Evolutionary conservation across 352 stramenopile genomes (phyloP), one percentile per base, ranked within the genome.

Genomic region (Pythium insidiosum): DNA sequence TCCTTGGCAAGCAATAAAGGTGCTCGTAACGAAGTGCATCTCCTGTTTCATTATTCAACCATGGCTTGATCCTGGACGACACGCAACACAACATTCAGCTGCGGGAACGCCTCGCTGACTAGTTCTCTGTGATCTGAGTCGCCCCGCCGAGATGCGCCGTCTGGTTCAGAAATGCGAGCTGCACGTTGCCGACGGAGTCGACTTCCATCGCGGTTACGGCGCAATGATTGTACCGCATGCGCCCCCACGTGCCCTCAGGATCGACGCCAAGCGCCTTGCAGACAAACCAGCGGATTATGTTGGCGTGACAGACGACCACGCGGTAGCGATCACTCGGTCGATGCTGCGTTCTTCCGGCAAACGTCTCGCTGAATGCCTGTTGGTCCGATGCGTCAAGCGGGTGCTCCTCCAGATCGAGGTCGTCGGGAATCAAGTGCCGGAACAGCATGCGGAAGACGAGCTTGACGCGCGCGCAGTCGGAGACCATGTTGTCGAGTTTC

Each of bases 401-500:
- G 10, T 33, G 37, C 49, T 75, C 58, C 6, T 37, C 35, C 13
- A 49, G 30, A 38, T 16, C 55, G 15, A 87, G 26, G 34, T 87
- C 74, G 39, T 72, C 55, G 9, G 74, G 68, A 52, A 84, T 71
- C 38, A 84, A 33, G 48, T 87, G 74, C 9, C 74, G 71, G 46
- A 87, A 87, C 62, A 63, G 73, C 28, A 62, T 80, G 36, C 74
- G 70, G 50, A 79, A 87, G 23, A 70, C 58, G 44, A 81, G 47
- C 34, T 81, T 78, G 19, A 87, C 52, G 2, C 74, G 68, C 46
- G 74, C 69, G 30, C 65, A 77, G 38, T 87, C 74, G 20, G 71
- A 66, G 29, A 81, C 73, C 68, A 86, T 86, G 53, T 75, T 84
- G 52, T 84, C 74, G 33, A 84, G 51, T 33, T 84, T 84, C 51